These are phyloP conservation scores for Punctularia strigosozonata DNA, from an alignment of 768 basidiomycete species.

Conservation along the genomic window DNA sequence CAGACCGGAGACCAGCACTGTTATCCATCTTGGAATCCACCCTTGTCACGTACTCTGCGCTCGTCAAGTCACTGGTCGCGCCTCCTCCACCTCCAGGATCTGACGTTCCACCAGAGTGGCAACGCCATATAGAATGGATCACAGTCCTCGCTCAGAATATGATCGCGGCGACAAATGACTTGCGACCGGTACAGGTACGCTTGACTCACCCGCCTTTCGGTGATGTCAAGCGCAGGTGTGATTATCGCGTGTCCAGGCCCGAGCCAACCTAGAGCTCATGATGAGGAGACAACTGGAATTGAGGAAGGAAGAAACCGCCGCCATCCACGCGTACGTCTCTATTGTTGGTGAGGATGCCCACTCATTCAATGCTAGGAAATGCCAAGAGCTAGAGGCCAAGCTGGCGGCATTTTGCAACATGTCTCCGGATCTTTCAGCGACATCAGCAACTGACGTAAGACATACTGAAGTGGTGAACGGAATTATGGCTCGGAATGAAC, in stretches of 20 bases:
- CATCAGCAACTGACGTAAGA: conserved; percentile 2
- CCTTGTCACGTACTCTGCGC: conserved; percentile 65
- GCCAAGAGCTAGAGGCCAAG: conserved; percentile 54
- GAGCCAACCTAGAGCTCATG: conserved; percentile 72
- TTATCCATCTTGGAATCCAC: conserved; percentile 63
- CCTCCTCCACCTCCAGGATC: conserved; percentile 44
- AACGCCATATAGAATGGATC: conserved; percentile 70
- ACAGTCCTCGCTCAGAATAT: conserved; percentile 73
- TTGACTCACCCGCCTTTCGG: conserved; percentile 2
- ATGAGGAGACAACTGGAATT: conserved; percentile 71
- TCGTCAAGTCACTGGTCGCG: conserved; percentile 56
- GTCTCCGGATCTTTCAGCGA: conserved; percentile 6
- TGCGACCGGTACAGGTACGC: conserved; percentile 75
- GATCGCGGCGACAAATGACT: conserved; percentile 82
- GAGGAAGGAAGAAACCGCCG: conserved; percentile 57
- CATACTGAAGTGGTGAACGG: conserved; percentile 6
- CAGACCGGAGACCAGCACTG: conserved; percentile 72
- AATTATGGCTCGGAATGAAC: neutral
- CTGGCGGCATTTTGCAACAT: conserved; percentile 38
- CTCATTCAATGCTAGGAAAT: conserved; percentile 38
- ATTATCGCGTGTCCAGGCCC: conserved; percentile 59
- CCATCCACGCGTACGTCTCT: conserved; percentile 51
- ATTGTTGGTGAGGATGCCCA: neutral
- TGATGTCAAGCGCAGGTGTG: neutral
- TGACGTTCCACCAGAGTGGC: conserved; percentile 54